These are phyloP conservation scores for Russula abietina DNA, from an alignment of 768 basidiomycete species.

Conservation along the genomic window DNA sequence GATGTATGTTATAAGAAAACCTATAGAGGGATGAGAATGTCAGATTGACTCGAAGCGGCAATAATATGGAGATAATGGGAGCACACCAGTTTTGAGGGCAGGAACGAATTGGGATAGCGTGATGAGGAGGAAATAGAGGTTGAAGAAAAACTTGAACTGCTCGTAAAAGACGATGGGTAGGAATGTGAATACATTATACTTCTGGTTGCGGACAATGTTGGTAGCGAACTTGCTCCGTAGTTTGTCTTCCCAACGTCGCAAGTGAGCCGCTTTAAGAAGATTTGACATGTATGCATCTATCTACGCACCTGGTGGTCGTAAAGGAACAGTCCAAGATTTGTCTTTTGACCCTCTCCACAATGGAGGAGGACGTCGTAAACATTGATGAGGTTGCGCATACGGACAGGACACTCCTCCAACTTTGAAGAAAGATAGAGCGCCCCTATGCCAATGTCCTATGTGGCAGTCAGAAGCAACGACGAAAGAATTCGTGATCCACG, in stretches of 20 bases:
- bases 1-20: conserved; percentile 92
- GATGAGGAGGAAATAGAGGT: conserved; percentile 94
- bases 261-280: not conserved
- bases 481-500: conserved; percentile 13
- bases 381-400: conserved; percentile 93
- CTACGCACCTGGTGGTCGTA: conserved; percentile 57
- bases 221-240: conserved; percentile 66
- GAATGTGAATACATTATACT: conserved; percentile 96
- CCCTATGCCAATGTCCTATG: conserved; percentile 83
- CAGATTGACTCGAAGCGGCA: not conserved
- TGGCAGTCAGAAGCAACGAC: not conserved
- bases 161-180: conserved; percentile 96
- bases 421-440: conserved; percentile 84
- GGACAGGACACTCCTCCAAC: conserved; percentile 84
- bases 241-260: conserved; percentile 46
- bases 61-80: not conserved
- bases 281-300: not conserved
- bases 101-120: conserved; percentile 95
- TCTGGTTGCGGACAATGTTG: conserved; percentile 94
- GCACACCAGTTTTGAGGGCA: conserved; percentile 87
- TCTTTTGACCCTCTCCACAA: conserved; percentile 43
- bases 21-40: conserved; percentile 36
- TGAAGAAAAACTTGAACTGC: conserved; percentile 99
- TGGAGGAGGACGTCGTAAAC: conserved; percentile 87
- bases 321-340: conserved; percentile 71